Base-by-base conservation (phyloP, 352 stramenopile species). In the Phytophthora nicotianae region DNA sequence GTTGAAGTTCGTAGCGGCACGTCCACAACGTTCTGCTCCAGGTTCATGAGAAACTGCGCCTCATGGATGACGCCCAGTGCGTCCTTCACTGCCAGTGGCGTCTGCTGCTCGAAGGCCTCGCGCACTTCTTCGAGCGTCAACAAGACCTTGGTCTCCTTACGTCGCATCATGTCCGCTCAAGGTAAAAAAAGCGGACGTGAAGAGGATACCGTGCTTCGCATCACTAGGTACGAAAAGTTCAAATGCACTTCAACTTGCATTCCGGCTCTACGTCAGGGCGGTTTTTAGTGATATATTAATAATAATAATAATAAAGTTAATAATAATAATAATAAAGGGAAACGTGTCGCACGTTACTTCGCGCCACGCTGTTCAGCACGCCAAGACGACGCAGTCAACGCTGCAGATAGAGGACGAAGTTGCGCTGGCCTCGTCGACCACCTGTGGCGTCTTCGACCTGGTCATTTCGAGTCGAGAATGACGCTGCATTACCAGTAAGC, bases 1-100 rank as follows among this genome's bases (percentile, higher is more conserved):
- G 50, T 72, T 68, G 49, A 66, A 50, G 61, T 27, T 50, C 46
- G 40, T 48, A 48, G 47, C 60, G 27, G 50, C 40, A 92, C 76
- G 6, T 43, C 29, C 16, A 92, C 83, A 37, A 87, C 67, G 50
- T 92, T 93, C 23, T 60, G 71, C 57, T 95, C 83, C 7, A 66
- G 52, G 35, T 70, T 64, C 71, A 95, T 78, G 10, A 83, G 16
- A 32, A 79, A 73, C 58, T 91, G 83, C 38, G 81, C 80, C 32
- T 85, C 75, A 33, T 93, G 79, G 54, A 95, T 88, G 46, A 95
- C 65, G 13, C 35, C 54, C 16, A 93, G 72, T 23, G 81, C 71
- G 46, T 88, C 78, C 14, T 76, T 72, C 17, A 90, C 74, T 0
- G 79, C 58, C n/a, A 93, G 72, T 47, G 68, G 45, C 14, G 41